Evolutionary conservation across 1,284 basidiomycete species (phyloP).

Genomic region (Marasmius tenuissimus): DNA sequence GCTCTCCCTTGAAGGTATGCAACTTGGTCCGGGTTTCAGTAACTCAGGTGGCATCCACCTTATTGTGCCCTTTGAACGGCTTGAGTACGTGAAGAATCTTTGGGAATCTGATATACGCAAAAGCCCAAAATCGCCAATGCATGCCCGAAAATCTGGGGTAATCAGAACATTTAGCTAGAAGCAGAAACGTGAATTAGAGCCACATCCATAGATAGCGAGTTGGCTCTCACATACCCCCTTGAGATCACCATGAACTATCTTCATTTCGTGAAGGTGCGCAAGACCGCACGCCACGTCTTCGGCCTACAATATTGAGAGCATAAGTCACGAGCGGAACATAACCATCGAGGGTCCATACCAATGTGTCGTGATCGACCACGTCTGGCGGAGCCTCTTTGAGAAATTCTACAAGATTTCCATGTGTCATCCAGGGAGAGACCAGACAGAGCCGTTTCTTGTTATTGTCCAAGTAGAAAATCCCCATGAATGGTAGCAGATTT

Average conservation of each 20-base stretch:
- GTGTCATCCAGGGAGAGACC: not conserved
- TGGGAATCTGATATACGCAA: not conserved
- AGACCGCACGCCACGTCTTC: not conserved
- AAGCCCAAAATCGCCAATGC: constrained; percentile 1
- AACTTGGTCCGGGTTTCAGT: not conserved
- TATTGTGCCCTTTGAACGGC: not conserved
- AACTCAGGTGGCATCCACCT: not conserved
- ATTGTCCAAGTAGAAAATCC: not conserved
- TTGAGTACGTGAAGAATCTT: not conserved
- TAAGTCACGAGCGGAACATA: not conserved
- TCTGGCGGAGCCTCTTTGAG: not conserved
- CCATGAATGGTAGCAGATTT: not conserved
- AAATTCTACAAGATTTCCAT: not conserved
- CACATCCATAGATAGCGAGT: not conserved
- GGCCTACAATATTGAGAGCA: not conserved
- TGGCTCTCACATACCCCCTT: not conserved
- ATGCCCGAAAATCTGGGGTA: not conserved
- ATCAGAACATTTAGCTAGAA: not conserved
- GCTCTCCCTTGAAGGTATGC: not conserved
- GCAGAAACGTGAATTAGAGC: not conserved
- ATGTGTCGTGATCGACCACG: not conserved
- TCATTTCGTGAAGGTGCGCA: not conserved
- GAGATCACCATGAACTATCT: not conserved
- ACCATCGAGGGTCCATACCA: not conserved
- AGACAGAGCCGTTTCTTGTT: not conserved